Evolutionary conservation across 2,329 filamentous ascomycete species (phyloP), one percentile per base, ranked within the genome.

Genomic region (Colletotrichum tropicale): DNA sequence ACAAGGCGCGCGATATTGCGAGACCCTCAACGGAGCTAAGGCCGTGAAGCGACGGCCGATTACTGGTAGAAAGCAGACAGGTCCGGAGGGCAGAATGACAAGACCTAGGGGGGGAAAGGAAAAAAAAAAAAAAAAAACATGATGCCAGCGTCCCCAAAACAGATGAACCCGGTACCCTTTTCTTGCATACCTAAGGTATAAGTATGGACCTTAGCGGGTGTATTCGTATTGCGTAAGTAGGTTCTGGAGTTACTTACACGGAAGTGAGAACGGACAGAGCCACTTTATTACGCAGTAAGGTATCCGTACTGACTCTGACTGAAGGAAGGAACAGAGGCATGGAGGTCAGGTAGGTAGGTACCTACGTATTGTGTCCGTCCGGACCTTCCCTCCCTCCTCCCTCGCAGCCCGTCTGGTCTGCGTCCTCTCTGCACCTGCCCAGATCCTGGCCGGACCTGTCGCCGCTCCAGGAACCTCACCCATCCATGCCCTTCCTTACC

Each of bases 371-470:
- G 62, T 66, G 62, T 30, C 62, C 36, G 62, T 66, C 65, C 38
- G 43, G 21, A 64, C 60, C 60, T 64, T 32, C 65, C 38, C 34
- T 34, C 24, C 28, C 18, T 48, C 28, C 24, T 48, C 64, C 64
- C 12, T 66, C 21, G 16, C n/a, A 21, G 16, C 13, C 38, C 36
- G 48, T 48, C 64, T 48, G 21, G 38, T 48, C 18, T 18, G 26
- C 43, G 21, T 55, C 58, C 67, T 70, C 56, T 30, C 71, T 18
- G 28, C 30, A 70, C 69, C 56, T 56, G 67, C 28, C 58, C 43
- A 73, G 32, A 73, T 65, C 70, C 70, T 32, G 70, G 73, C 64
- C 28, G 70, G 70, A 73, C 70, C 64, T 75, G 70, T 68, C 64
- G 73, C 73, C 58, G 73, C 73, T 75, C 26, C 38, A 48, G 38